These are phyloP conservation scores for Glycine latifolia DNA, from an alignment of 306 rosid genomes.

Conservation along the genomic window DNA sequence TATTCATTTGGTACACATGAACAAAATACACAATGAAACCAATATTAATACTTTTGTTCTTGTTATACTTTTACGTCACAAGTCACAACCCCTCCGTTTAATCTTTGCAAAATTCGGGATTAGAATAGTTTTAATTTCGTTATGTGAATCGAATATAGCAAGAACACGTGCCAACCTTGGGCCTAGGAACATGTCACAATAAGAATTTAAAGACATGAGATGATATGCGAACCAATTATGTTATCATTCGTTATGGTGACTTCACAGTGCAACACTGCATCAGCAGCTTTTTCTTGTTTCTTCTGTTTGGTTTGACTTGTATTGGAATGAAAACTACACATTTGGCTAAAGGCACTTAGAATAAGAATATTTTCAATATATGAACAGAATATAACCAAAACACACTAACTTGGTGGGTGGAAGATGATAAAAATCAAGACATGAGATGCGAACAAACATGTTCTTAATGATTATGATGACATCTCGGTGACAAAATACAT, in stretches of 20 bases:
- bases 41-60: neutral
- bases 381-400: neutral
- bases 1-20: neutral
- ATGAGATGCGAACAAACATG: constrained; percentile 38
- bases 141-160: neutral
- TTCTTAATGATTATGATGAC: constrained; percentile 23
- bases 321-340: constrained; percentile 31
- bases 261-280: constrained; percentile 13
- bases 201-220: constrained; percentile 24
- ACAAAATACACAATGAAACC: neutral
- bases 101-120: constrained; percentile 14
- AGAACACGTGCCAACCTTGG: constrained; percentile 13
- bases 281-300: constrained; percentile 26
- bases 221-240: constrained; percentile 34
- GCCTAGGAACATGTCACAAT: constrained; percentile 14
- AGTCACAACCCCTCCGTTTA: neutral
- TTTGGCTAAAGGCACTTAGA: constrained; percentile 6
- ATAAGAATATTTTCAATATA: neutral
- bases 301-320: constrained; percentile 33
- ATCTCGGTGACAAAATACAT: constrained; percentile 38
- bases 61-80: no score
- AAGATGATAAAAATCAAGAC: constrained; percentile 36
- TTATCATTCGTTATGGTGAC: constrained; percentile 40
- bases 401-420: constrained; percentile 26
- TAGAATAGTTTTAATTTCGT: neutral